A percentile compares a stretch with the other conserved stretches of the same genome.
These are phyloP conservation scores for Syncephalastrum contaminatum DNA, from an alignment of 371 early-diverging fungal species.

Conservation along the genomic window DNA sequence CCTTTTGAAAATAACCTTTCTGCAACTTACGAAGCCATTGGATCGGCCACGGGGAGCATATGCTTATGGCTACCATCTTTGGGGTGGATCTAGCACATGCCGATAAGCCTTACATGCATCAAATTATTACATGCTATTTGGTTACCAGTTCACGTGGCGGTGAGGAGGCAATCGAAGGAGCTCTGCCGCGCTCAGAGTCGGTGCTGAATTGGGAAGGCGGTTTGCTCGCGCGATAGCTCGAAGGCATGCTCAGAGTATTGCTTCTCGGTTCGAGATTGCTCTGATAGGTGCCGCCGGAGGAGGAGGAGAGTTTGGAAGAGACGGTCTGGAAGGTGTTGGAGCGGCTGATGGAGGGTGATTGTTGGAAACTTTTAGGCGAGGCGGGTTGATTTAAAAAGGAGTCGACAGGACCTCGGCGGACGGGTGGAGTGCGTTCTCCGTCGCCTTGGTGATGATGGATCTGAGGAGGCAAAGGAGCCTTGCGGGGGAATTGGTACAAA, in stretches of 20 bases:
- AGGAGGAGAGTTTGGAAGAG: conserved; percentile 27
- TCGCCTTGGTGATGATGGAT: conserved; percentile 4
- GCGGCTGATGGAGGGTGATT: conserved; percentile 32
- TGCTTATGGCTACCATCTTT: no score
- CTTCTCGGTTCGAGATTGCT: conserved; percentile 4
- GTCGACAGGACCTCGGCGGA: conserved; percentile 4
- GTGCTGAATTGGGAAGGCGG: not conserved
- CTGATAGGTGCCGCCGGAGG: conserved; percentile 14
- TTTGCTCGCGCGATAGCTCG: conserved; percentile 1
- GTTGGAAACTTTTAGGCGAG: conserved; percentile 25
- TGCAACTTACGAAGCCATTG: no score
- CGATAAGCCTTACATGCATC: no score
- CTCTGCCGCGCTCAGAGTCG: not conserved
- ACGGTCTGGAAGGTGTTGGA: conserved; percentile 49
- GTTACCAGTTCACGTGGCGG: no score
- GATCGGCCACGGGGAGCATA: no score
- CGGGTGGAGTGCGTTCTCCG: not conserved
- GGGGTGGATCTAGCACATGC: no score
- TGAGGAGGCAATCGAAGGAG: no score
- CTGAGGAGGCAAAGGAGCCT: conserved; percentile 43
- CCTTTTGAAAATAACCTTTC: no score
- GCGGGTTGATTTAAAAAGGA: conserved; percentile 16
- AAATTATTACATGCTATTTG: no score
- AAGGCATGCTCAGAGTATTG: not conserved
- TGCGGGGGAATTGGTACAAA: conserved; percentile 44